Evolutionary conservation across 2,329 filamentous ascomycete genomes (phyloP), one percentile per base, ranked within the genome.

Genomic region (Colletotrichum sp.): DNA sequence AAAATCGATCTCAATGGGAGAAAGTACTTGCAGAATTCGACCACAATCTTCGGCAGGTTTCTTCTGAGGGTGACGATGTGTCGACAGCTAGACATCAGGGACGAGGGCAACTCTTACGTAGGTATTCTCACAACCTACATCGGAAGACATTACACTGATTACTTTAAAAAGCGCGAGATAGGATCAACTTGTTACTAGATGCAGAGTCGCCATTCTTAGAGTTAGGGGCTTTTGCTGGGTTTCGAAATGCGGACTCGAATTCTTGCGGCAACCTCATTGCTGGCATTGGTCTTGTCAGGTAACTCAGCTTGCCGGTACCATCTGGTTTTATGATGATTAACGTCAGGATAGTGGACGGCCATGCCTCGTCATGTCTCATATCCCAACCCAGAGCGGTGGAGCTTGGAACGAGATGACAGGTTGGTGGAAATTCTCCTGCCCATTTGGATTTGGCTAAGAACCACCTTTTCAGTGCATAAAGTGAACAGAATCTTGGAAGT

Each of bases 371-470:
- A 49, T 49, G 44, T 49, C 44, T 49, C 44, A 49, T 22, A 49
- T 49, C 2, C 44, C 44, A 49, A 49, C 44, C 44, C 44, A 49
- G n/a, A 49, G 44, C 1, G 44, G 44, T 49, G 44, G 44, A 49
- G 44, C 44, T 13, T 49, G 44, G 44, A 49, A 49, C 44, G 44
- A 49, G n/a, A 49, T 49, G 11, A 49, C 44, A 49, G 44, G 44
- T 49, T 49, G 6, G 11, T 49, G 3, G 5, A 49, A 0, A 22
- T 7, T 13, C 6, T 1, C 9, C 16, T 0, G 9, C 3, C 19
- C 3, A 0, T 44, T 44, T n/a, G 19, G 19, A 44, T 0, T 44
- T n/a, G 39, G 39, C 39, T 44, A 12, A 44, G 5, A 44, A n/a
- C 0, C 9, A 44, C 19, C 19, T 44, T 44, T 3, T 5, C 9